These are phyloP conservation scores for Colletotrichum aenigma DNA, from an alignment of 2,329 filamentous ascomycete species.

Conservation along the genomic window DNA sequence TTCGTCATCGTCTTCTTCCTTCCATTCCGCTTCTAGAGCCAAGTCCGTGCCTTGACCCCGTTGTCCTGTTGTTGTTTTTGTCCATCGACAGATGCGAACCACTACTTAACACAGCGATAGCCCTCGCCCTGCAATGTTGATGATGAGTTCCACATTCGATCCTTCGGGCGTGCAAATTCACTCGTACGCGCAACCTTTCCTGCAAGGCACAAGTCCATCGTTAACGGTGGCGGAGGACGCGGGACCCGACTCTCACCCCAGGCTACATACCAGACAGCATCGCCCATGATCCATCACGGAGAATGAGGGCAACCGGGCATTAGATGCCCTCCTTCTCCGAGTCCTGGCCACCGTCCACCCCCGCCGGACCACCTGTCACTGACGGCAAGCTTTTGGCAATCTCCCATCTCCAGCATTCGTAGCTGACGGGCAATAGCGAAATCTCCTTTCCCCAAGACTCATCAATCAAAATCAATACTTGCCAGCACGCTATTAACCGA, in stretches of 20 bases:
- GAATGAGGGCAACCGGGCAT: not conserved
- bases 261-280: not conserved
- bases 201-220: not conserved
- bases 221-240: not conserved
- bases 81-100: not conserved
- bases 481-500: not conserved
- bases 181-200: not conserved
- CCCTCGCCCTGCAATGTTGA: not conserved
- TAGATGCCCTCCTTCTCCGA: not conserved
- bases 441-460: not conserved
- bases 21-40: not conserved
- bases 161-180: not conserved
- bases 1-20: not conserved
- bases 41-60: not conserved
- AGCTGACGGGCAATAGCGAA: not conserved
- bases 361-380: not conserved
- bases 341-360: not conserved
- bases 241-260: not conserved
- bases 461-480: not conserved
- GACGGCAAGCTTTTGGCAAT: not conserved
- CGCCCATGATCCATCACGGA: not conserved
- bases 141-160: not conserved
- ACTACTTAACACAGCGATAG: not conserved
- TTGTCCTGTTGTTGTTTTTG: not conserved
- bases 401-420: not conserved